A percentile compares a stretch with the other conserved stretches of the same genome.
phyloP scores from a whole-genome alignment of 164 flowering plant genomes.

The Magnolia sinica region DNA sequence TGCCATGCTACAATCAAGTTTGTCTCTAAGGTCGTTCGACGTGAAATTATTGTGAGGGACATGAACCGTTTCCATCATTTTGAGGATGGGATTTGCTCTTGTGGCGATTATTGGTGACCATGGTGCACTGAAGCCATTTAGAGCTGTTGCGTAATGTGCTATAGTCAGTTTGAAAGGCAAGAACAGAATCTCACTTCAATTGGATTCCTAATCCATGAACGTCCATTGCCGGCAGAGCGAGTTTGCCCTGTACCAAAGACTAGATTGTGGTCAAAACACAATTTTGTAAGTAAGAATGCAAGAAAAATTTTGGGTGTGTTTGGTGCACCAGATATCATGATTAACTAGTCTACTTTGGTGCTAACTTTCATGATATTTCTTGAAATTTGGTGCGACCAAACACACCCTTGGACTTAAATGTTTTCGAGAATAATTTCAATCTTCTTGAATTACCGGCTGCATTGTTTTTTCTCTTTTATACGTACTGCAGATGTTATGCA shows the following conservation, averaged over 20 bases:
- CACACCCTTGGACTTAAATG: no score
- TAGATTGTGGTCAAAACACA: background rate
- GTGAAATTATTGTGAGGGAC: slow-evolving; percentile 76
- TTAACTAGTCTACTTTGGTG: background rate
- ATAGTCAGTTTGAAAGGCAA: background rate
- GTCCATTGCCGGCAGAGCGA: background rate
- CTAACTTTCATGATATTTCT: background rate
- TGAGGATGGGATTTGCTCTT: slow-evolving; percentile 72
- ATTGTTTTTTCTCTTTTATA: no score
- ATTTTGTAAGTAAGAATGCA: background rate
- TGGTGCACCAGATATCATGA: background rate
- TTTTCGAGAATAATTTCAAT: no score
- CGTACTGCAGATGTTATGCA: no score
- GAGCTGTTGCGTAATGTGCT: background rate
- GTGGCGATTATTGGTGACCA: slow-evolving; percentile 85
- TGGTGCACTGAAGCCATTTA: background rate
- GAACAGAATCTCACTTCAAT: background rate
- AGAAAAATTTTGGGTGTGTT: background rate
- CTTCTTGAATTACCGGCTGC: no score
- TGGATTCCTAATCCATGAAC: background rate
- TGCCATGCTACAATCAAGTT: slow-evolving; percentile 72
- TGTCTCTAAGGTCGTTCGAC: slow-evolving; percentile 54
- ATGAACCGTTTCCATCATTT: slow-evolving; percentile 95
- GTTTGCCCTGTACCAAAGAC: background rate
- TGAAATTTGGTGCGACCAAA: background rate